A percentile compares a stretch with the other conserved stretches of the same genome.
phyloP scores from a whole-genome alignment of 1,284 basidiomycete genomes.

The Porodaedalea pini region DNA sequence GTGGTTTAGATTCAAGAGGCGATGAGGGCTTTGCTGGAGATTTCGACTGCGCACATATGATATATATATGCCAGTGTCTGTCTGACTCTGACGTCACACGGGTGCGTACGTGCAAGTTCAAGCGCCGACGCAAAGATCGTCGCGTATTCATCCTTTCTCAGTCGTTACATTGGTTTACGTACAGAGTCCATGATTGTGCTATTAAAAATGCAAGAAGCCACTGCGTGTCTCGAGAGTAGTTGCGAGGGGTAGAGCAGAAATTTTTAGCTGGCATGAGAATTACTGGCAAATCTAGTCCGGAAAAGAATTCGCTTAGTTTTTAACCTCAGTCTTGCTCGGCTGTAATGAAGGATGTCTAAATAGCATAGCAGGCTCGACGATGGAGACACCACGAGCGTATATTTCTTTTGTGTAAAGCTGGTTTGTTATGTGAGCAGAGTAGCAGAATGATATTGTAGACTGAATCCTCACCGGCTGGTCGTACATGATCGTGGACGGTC shows the following conservation, averaged over 20 bases:
- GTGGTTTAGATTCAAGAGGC: constrained; percentile 4
- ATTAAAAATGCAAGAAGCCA: too few relatives aligned
- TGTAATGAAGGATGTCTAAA: neutral
- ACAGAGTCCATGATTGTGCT: too few relatives aligned
- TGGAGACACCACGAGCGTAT: constrained; percentile 15
- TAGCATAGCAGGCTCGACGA: neutral
- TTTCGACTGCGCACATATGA: neutral
- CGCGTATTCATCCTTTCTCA: too few relatives aligned
- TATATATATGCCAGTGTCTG: neutral
- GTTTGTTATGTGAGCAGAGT: neutral
- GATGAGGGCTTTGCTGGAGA: neutral
- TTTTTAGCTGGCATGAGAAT: too few relatives aligned
- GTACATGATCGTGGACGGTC: constrained; percentile 81
- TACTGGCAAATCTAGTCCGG: too few relatives aligned
- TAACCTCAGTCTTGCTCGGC: neutral
- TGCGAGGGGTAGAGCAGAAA: too few relatives aligned
- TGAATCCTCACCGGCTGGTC: constrained; percentile 75
- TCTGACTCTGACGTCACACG: neutral
- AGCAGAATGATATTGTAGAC: neutral
- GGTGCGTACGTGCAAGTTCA: neutral
- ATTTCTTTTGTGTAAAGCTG: constrained; percentile 10
- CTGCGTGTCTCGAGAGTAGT: too few relatives aligned
- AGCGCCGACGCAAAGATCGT: too few relatives aligned
- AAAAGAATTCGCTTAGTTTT: too few relatives aligned
- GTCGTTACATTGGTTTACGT: neutral